These are phyloP conservation scores for Leishmania gerbilli DNA, from an alignment of 208 protist species.

Conservation along the genomic window DNA sequence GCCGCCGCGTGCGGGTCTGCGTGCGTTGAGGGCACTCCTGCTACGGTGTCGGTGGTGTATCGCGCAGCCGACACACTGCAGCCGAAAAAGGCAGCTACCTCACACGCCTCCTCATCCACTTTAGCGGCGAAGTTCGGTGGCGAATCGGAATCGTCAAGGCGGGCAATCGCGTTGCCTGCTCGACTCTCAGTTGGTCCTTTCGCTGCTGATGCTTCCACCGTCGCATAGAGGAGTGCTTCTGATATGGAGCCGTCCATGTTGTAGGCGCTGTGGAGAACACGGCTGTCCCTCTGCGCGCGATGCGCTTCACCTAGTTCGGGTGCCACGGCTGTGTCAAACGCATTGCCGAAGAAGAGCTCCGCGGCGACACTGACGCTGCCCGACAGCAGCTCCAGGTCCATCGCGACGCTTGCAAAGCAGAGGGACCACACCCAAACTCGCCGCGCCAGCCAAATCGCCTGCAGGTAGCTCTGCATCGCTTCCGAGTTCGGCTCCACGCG, in stretches of 20 bases:
- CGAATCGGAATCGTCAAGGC: neutral
- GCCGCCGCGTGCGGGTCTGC: too few relatives aligned
- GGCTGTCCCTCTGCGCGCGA: neutral
- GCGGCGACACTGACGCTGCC: constrained; percentile 49
- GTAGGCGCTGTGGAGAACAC: constrained; percentile 11
- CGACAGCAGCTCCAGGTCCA: constrained; percentile 70
- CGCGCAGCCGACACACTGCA: neutral
- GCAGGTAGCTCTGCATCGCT: constrained; percentile 16
- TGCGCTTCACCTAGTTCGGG: neutral
- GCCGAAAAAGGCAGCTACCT: constrained; percentile 18
- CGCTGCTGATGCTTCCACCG: neutral
- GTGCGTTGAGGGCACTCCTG: neutral
- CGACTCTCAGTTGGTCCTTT: neutral
- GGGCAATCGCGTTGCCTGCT: neutral
- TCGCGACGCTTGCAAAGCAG: constrained; percentile 38
- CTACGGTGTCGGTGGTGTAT: neutral
- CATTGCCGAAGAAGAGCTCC: constrained; percentile 30
- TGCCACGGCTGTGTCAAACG: neutral
- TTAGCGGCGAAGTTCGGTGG: too few relatives aligned
- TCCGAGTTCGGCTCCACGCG: neutral
- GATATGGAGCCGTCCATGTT: constrained; percentile 7
- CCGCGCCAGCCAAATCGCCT: constrained; percentile 26
- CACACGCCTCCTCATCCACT: neutral
- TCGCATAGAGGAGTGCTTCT: constrained; percentile 7
- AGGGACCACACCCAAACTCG: constrained; percentile 70